phyloP scores from a whole-genome alignment of 768 basidiomycete genomes.

The Mycena maculata region DNA sequence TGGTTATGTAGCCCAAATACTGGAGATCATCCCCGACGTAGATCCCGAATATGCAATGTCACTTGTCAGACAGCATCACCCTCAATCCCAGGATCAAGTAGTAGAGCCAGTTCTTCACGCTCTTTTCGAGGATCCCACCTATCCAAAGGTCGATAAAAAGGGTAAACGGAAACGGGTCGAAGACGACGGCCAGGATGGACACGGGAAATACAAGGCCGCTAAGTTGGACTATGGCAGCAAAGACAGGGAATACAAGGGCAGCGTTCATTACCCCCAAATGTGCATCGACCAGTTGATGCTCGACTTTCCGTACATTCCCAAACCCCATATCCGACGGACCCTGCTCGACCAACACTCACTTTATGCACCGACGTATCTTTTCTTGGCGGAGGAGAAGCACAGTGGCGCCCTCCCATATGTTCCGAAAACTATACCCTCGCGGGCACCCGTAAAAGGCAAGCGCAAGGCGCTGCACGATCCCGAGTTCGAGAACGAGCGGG shows the following conservation, averaged over 20 bases:
- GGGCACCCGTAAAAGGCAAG: constrained; percentile 52
- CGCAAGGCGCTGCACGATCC: constrained; percentile 52
- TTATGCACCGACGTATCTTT: constrained; percentile 76
- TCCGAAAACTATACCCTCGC: constrained; percentile 47
- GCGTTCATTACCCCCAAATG: constrained; percentile 59
- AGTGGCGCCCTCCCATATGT: constrained; percentile 49
- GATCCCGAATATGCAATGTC: constrained; percentile 62
- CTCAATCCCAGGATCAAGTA: constrained; percentile 49
- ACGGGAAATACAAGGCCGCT: constrained; percentile 46
- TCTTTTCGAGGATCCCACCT: constrained; percentile 71
- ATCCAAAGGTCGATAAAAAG: constrained; percentile 64
- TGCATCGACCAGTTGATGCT: constrained; percentile 64
- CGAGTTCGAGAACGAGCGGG: constrained; percentile 59
- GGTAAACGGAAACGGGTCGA: constrained; percentile 49
- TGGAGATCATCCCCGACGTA: constrained; percentile 81
- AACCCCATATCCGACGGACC: constrained; percentile 60
- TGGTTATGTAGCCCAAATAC: constrained; percentile 58
- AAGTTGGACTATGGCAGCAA: constrained; percentile 67
- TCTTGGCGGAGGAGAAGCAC: constrained; percentile 54
- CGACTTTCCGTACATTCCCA: constrained; percentile 71
- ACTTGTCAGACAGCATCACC: constrained; percentile 60
- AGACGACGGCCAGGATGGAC: constrained; percentile 42
- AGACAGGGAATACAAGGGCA: constrained; percentile 57
- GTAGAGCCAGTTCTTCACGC: constrained; percentile 67
- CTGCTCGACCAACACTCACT: constrained; percentile 54